These are phyloP conservation scores for Cryptococcus hybrid DNA, from an alignment of 1,284 basidiomycete genomes.

Conservation along the genomic window DNA sequence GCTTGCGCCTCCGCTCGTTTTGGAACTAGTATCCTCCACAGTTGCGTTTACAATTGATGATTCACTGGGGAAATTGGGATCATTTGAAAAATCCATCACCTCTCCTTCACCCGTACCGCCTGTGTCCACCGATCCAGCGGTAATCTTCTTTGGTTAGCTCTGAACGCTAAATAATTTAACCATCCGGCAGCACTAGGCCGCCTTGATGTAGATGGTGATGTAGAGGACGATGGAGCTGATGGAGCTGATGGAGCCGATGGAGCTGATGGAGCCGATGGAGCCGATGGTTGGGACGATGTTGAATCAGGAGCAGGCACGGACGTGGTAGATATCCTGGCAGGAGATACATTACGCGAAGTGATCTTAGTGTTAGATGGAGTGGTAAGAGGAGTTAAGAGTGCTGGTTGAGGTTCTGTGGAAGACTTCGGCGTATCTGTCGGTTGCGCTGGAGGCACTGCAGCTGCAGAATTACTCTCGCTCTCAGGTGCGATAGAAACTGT, in stretches of 20 bases:
- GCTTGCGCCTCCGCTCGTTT: not conserved
- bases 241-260: too few relatives aligned
- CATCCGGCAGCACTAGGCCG: slow-evolving; percentile 24
- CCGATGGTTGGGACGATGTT: too few relatives aligned
- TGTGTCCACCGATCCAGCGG: slow-evolving; percentile 16
- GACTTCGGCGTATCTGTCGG: not conserved
- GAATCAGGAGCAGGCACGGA: not conserved
- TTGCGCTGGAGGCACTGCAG: slow-evolving; percentile 7
- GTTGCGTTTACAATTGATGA: not conserved
- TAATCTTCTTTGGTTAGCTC: slow-evolving; percentile 38
- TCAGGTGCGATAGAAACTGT: slow-evolving; percentile 5
- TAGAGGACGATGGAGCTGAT: not conserved
- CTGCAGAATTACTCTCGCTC: slow-evolving; percentile 14
- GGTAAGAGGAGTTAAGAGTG: not conserved
- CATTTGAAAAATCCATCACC: slow-evolving; percentile 44
- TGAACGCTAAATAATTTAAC: slow-evolving; percentile 44
- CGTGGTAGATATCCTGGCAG: slow-evolving; percentile 2
- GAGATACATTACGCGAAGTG: not conserved
- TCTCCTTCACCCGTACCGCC: slow-evolving; percentile 21
- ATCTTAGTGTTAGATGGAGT: not conserved
- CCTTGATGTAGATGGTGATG: too few relatives aligned
- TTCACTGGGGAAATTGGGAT: slow-evolving; percentile 40
- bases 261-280: not conserved
- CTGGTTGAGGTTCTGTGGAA: slow-evolving; percentile 1
- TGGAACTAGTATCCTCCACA: not conserved